Conservation (phyloP, 495 filamentous ascomycete genomes). For the Aspergillus olivimuriae region DNA sequence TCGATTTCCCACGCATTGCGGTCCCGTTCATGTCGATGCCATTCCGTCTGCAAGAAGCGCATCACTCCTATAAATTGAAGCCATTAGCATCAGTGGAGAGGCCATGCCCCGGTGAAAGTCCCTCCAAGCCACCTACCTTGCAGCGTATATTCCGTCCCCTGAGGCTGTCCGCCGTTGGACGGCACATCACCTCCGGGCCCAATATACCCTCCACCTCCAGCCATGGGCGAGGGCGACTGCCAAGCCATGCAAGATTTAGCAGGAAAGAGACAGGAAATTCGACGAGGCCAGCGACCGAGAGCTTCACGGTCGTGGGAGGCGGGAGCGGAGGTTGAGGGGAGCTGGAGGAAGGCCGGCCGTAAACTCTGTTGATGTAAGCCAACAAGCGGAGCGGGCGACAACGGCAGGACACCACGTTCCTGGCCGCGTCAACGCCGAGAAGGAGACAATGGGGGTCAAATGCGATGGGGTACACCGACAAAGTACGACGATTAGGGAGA, state of each 20-base stretch:
- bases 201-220: slow-evolving; percentile 53
- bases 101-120: no score
- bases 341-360: slow-evolving; percentile 4
- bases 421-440: slow-evolving; percentile 18
- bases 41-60: slow-evolving; percentile 98
- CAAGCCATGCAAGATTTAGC: slow-evolving; percentile 45
- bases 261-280: neutral
- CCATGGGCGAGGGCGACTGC: slow-evolving; percentile 60
- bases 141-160: slow-evolving; percentile 95
- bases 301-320: slow-evolving; percentile 3
- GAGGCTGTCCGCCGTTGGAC: slow-evolving; percentile 54
- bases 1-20: slow-evolving; percentile 99
- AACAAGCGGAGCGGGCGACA: slow-evolving; percentile 13
- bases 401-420: slow-evolving; percentile 20
- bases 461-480: no score
- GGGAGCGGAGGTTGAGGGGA: slow-evolving; percentile 1
- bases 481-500: no score
- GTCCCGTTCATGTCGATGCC: slow-evolving; percentile 97
- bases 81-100: slow-evolving; percentile 10
- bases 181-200: slow-evolving; percentile 47
- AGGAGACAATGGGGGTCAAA: slow-evolving; percentile 3
- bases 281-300: neutral
- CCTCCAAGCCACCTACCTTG: slow-evolving; percentile 71
- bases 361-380: slow-evolving; percentile 12
- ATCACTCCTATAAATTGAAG: slow-evolving; percentile 68